Conservation (phyloP, 176 grass and related monocot genomes). For the Pontederia crassipes region DNA sequence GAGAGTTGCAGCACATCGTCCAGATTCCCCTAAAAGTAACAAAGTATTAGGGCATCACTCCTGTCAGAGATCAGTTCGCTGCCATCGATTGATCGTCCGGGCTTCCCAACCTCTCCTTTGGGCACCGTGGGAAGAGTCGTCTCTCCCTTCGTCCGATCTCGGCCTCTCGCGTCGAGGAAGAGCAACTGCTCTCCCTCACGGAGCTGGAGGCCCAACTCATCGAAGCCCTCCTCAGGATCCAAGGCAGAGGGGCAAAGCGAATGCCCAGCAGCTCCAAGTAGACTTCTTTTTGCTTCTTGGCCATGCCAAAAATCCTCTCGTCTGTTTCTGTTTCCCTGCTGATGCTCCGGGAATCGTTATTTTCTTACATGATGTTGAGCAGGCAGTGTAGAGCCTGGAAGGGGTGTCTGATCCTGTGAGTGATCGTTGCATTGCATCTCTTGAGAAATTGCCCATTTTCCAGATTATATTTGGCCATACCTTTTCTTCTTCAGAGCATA, state of each 20-base stretch:
- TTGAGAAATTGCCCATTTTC: not conserved
- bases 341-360: not conserved
- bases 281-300: not conserved
- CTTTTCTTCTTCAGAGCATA: not conserved
- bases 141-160: conserved; percentile 7
- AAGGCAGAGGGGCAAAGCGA: conserved; percentile 57
- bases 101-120: no score
- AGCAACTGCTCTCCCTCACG: conserved; percentile 23
- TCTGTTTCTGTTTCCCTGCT: not conserved
- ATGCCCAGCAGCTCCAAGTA: conserved; percentile 61
- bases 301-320: not conserved
- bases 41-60: no score
- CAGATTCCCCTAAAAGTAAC: no score
- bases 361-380: conserved; percentile 48
- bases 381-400: conserved; percentile 42
- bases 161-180: conserved; percentile 6
- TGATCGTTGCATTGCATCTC: not conserved
- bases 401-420: conserved; percentile 71
- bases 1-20: no score
- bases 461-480: not conserved
- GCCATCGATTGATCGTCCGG: no score
- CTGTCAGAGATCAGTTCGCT: no score
- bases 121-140: no score
- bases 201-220: conserved; percentile 44
- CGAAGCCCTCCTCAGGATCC: conserved; percentile 71